Conservation (phyloP, 129 eudicot species). For the Smallanthus sonchifolius region DNA sequence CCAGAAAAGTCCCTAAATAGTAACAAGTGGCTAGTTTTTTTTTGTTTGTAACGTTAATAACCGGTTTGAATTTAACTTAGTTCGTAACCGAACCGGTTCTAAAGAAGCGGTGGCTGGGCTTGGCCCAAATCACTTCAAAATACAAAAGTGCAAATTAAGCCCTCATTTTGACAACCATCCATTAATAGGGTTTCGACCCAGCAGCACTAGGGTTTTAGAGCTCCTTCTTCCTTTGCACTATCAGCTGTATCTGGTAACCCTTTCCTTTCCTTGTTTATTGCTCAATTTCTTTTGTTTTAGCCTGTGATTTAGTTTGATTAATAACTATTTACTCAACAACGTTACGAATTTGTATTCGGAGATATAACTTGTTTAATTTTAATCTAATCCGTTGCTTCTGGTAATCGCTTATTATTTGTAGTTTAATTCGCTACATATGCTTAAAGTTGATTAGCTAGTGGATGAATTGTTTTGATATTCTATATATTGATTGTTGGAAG, state of each 20-base stretch:
- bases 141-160: neutral
- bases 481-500: neutral
- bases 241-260: neutral
- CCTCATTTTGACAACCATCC: no score
- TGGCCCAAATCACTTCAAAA: neutral
- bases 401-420: neutral
- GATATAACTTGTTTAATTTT: neutral
- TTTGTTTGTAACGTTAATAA: no score
- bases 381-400: neutral
- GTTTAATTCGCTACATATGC: neutral
- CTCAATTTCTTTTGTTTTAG: neutral
- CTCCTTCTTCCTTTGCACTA: neutral
- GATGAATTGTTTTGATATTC: neutral
- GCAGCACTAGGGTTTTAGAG: constrained; percentile 12
- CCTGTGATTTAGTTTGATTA: neutral
- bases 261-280: neutral
- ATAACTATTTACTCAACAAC: neutral
- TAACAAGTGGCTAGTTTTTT: no score
- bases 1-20: no score
- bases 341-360: neutral
- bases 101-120: neutral
- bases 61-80: no score
- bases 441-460: neutral
- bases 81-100: no score
- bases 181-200: neutral